phyloP scores from a whole-genome alignment of 2,329 filamentous ascomycete genomes.

The Ceratocystis lukuohia region DNA sequence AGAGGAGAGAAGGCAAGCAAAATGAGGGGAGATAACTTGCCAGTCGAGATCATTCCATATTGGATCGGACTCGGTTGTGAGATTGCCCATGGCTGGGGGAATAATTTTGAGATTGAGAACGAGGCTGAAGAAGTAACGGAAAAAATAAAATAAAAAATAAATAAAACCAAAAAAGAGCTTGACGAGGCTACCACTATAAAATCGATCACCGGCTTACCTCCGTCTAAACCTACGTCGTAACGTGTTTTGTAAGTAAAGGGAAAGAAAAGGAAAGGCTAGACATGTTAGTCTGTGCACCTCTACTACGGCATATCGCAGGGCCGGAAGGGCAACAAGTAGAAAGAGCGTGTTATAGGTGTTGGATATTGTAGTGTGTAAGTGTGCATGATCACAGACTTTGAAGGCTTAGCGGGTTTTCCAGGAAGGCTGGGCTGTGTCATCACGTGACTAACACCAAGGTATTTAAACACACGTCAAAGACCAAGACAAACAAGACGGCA shows the following conservation, averaged over 20 bases:
- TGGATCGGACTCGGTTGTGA: slow-evolving; percentile 34
- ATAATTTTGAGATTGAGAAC: neutral
- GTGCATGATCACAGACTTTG: no score
- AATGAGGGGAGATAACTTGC: slow-evolving; percentile 31
- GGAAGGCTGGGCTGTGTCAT: no score
- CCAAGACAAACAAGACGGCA: no score
- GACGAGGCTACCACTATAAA: neutral
- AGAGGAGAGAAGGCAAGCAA: slow-evolving; percentile 25
- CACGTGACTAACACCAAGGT: no score
- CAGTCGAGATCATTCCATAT: slow-evolving; percentile 66
- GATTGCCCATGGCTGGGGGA: neutral
- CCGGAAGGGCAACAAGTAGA: neutral
- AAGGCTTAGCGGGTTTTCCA: no score
- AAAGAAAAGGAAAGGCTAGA: neutral
- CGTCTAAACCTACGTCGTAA: no score
- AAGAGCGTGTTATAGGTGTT: neutral
- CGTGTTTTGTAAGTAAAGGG: no score
- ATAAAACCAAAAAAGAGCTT: neutral
- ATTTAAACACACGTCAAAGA: no score
- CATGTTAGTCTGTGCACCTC: neutral
- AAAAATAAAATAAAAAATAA: neutral
- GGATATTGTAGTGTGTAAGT: neutral
- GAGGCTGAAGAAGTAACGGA: neutral
- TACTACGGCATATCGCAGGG: neutral
- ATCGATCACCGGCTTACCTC: neutral